A percentile compares a stretch with the other conserved stretches of the same genome.
Conservation (phyloP, 2,329 filamentous ascomycete genomes). For the Coniochaeta sp. region DNA sequence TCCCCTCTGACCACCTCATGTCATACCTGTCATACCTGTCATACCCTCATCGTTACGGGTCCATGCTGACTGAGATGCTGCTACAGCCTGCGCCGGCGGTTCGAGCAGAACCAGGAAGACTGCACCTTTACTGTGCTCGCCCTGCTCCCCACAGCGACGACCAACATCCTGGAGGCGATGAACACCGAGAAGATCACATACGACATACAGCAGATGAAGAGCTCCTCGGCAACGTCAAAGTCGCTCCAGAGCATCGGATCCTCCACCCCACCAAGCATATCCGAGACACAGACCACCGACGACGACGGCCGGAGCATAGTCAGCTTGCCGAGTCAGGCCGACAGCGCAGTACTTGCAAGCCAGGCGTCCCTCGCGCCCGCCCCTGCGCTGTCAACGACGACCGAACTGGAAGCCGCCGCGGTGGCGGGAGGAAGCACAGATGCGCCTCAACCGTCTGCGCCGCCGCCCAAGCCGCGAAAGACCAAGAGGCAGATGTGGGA, state of each 20-base stretch:
- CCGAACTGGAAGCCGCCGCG: conserved; percentile 37
- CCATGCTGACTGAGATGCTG: conserved; percentile 5
- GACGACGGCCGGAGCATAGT: conserved; percentile 73
- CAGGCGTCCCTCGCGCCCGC: conserved; percentile 45
- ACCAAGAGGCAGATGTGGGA: conserved; percentile 95
- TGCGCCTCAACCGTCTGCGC: conserved; percentile 28
- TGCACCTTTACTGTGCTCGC: conserved; percentile 98
- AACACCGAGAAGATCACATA: conserved; percentile 90
- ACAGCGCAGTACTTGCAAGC: conserved; percentile 77
- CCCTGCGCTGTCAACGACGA: conserved; percentile 34
- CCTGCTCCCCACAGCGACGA: conserved; percentile 81
- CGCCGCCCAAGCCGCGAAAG: conserved; percentile 52
- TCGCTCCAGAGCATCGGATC: conserved; percentile 39
- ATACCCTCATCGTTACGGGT: too few species aligned
- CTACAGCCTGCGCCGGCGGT: conserved; percentile 81
- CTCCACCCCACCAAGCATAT: conserved; percentile 48
- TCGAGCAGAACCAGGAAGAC: conserved; percentile 98
- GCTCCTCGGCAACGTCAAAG: conserved; percentile 35
- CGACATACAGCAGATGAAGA: conserved; percentile 91
- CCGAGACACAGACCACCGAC: conserved; percentile 64
- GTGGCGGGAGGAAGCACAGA: conserved; percentile 12
- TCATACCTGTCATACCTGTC: background rate
- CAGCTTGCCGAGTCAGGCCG: conserved; percentile 60
- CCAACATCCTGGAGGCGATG: conserved; percentile 79
- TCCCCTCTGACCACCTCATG: background rate